Conservation (phyloP, 148 eudicot genomes). For the Talinum fruticosum region DNA sequence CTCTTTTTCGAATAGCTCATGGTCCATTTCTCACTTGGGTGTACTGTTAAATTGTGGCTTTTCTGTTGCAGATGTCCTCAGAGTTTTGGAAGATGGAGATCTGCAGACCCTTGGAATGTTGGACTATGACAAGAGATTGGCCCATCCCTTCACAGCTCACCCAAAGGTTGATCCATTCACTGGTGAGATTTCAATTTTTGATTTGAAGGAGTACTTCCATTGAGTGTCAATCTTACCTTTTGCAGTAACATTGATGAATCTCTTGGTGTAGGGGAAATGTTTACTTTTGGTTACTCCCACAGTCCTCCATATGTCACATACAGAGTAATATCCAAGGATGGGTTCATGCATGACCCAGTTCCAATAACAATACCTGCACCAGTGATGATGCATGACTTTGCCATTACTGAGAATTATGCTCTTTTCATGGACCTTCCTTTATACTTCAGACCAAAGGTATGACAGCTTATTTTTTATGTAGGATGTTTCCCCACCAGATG, state of each 20-base stretch:
- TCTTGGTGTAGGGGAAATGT: constrained; percentile 81
- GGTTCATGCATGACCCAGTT: constrained; percentile 91
- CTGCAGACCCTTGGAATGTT: constrained; percentile 91
- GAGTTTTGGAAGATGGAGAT: constrained; percentile 96
- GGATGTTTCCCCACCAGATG: not conserved
- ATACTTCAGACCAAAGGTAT: constrained; percentile 85
- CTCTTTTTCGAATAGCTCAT: not conserved
- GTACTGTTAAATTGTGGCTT: not conserved
- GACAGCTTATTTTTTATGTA: not conserved
- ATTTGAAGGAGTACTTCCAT: not conserved
- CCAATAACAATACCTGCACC: constrained; percentile 82
- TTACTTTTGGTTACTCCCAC: constrained; percentile 86
- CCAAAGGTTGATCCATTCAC: constrained; percentile 95
- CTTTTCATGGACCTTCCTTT: constrained; percentile 93
- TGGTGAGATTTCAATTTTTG: constrained; percentile 37
- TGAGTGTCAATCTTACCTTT: not conserved
- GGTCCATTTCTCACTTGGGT: not conserved
- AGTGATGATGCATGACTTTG: constrained; percentile 98
- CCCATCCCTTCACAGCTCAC: constrained; percentile 92
- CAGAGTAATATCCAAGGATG: constrained; percentile 88
- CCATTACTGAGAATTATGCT: constrained; percentile 92
- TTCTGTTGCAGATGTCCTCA: constrained; percentile 56
- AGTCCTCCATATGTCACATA: constrained; percentile 77
- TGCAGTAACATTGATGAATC: constrained; percentile 1
- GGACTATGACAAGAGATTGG: constrained; percentile 91